phyloP scores from a whole-genome alignment of 2,329 filamentous ascomycete genomes.

The Aspergillus alliaceus region DNA sequence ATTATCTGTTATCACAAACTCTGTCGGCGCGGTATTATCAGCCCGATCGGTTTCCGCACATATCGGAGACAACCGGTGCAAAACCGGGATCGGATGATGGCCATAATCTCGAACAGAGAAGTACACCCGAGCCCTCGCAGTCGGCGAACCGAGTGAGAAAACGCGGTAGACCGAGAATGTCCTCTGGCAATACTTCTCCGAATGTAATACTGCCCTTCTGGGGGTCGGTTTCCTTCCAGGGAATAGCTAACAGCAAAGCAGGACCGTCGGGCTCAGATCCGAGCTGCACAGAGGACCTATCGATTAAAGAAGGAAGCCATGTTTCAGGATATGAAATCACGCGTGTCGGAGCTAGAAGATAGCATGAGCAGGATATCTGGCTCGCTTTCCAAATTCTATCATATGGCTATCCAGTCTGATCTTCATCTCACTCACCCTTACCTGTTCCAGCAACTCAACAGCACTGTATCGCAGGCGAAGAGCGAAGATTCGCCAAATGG shows the following conservation, averaged over 20 bases:
- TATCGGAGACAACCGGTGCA: not conserved
- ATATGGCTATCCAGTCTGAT: constrained; percentile 2
- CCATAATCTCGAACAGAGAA: not conserved
- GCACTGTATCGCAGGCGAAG: not conserved
- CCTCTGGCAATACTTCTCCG: not conserved
- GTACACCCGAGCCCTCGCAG: not conserved
- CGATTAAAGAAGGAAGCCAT: constrained; percentile 80
- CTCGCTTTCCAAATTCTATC: not conserved
- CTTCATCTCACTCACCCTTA: constrained; percentile 9
- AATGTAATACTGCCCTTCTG: not conserved
- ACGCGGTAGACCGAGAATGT: constrained; percentile 1
- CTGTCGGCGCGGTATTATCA: constrained; percentile 4
- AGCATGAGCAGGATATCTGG: constrained; percentile 13
- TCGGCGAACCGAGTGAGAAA: not conserved
- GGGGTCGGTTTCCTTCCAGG: too few relatives aligned
- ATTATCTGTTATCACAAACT: constrained; percentile 1
- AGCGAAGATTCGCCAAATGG: not conserved
- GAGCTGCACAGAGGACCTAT: constrained; percentile 82
- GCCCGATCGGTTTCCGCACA: not conserved
- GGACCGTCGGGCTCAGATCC: constrained; percentile 76
- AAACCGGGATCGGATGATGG: not conserved
- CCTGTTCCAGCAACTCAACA: not conserved
- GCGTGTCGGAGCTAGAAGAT: constrained; percentile 67
- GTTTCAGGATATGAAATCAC: constrained; percentile 69
- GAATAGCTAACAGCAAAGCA: not conserved